Evolutionary conservation across 805 yeast species (phyloP).

Genomic region (Schwanniomyces vanrijiae): DNA sequence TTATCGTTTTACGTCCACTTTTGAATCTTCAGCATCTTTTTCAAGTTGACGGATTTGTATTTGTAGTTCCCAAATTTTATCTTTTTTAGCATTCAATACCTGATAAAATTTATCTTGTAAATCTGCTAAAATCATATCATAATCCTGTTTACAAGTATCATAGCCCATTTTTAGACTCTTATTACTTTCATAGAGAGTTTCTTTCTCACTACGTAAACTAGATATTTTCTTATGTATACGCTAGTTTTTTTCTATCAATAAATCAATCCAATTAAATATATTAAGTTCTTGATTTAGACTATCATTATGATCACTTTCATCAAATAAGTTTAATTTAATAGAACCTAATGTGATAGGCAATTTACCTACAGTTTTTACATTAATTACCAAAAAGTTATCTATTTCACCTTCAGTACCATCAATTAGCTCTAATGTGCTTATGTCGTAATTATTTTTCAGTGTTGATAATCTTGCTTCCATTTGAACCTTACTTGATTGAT

Average conservation of each 20-base stretch:
- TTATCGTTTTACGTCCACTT: background rate
- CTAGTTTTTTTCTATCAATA: slow-evolving; percentile 15
- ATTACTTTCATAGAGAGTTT: slow-evolving; percentile 4
- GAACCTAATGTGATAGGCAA: slow-evolving; percentile 28
- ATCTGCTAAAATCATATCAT: slow-evolving; percentile 19
- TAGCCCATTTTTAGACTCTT: slow-evolving; percentile 8
- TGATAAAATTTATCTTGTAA: slow-evolving; percentile 25
- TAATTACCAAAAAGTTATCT: slow-evolving; percentile 16
- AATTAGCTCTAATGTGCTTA: slow-evolving; percentile 19
- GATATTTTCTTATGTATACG: slow-evolving; percentile 4
- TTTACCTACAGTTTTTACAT: slow-evolving; percentile 20
- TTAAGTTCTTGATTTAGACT: slow-evolving; percentile 12
- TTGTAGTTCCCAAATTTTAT: slow-evolving; percentile 26
- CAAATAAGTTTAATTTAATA: slow-evolving; percentile 17
- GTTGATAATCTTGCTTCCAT: slow-evolving; percentile 22
- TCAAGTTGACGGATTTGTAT: background rate
- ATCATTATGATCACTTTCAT: slow-evolving; percentile 12
- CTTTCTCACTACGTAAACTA: background rate
- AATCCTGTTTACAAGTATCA: slow-evolving; percentile 13
- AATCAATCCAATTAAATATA: slow-evolving; percentile 27
- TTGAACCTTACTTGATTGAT: slow-evolving; percentile 11
- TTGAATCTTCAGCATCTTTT: background rate
- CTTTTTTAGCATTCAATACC: slow-evolving; percentile 29
- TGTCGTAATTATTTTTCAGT: slow-evolving; percentile 19
- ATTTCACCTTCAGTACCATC: slow-evolving; percentile 22